Base-by-base conservation (phyloP, 164 flowering plant species). In the Annona squamosa region DNA sequence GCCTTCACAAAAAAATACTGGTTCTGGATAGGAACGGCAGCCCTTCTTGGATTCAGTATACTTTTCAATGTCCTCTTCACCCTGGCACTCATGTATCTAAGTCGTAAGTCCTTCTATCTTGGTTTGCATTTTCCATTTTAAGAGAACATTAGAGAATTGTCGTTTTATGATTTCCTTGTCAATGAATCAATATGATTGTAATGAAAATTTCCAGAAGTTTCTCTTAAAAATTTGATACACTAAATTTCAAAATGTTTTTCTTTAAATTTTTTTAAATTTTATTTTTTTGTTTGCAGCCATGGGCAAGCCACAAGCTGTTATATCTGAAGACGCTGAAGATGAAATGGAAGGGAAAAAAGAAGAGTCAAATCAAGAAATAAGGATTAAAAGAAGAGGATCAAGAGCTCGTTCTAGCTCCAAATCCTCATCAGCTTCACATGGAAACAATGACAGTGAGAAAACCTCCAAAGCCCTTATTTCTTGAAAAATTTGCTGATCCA, bases 391-490 rank as follows among this genome's bases (percentile, higher is more conserved):
- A 78, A 71, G 70, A 41, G 71, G 76, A 66, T 78, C 89, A 1
- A 83, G 77, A 74, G 83, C 64, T 67, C 71, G 76, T 4, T 19
- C 77, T 3, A 19, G 68, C 46, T 68, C 74, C 1, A 75, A 72
- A 66, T 76, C 80, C 13, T 70, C 79, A 56, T 77, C 78, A n/a
- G 57, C 89, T 63, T 41, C 80, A 13, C 90, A 91, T 78, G 92
- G 83, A 70, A 89, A 86, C 75, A 85, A 84, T 68, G 68, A 91
- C 61, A 82, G 97, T 92, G 87, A 66, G 80, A 45, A 18, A 45
- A 5, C 48, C 56, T 17, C 17, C 2, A 18, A 4, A 13, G 4
- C 3, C 17, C 44, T 37, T 42, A 43, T 63, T 63, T n/a, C 26
- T 18, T 6, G 26, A 63, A 1, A 26, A 48, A 7, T 48, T 48